Evolutionary conservation across 495 filamentous ascomycete species (phyloP).

Genomic region (Talaromyces liani): DNA sequence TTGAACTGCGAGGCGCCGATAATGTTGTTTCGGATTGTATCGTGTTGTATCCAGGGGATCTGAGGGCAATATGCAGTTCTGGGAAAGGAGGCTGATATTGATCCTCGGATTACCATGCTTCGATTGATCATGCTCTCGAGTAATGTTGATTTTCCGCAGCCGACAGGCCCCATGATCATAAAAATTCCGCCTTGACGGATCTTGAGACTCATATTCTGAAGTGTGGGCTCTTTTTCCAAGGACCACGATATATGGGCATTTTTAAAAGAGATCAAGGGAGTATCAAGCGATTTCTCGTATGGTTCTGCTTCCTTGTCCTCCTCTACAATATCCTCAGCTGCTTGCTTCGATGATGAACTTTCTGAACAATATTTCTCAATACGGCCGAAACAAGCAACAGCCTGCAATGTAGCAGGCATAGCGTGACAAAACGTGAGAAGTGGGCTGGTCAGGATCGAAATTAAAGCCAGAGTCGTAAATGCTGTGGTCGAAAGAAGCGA

Average conservation of each 20-base stretch:
- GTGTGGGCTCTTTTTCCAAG: slow-evolving; percentile 10
- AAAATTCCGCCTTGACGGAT: slow-evolving; percentile 26
- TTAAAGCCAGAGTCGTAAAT: slow-evolving; percentile 55
- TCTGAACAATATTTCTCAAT: slow-evolving; percentile 51
- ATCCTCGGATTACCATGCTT: slow-evolving; percentile 16
- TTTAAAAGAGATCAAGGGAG: slow-evolving; percentile 16
- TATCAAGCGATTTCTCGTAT: slow-evolving; percentile 8
- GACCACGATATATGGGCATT: slow-evolving; percentile 9
- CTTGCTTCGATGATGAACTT: not conserved
- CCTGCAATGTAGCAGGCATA: slow-evolving; percentile 43
- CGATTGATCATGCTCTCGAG: slow-evolving; percentile 22
- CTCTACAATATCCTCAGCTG: not conserved
- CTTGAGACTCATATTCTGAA: slow-evolving; percentile 18
- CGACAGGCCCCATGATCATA: slow-evolving; percentile 31
- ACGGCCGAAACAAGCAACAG: slow-evolving; percentile 48
- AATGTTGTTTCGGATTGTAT: slow-evolving; percentile 33
- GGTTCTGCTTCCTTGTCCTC: not conserved
- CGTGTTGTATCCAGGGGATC: slow-evolving; percentile 32
- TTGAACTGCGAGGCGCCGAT: slow-evolving; percentile 16
- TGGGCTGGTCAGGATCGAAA: slow-evolving; percentile 50
- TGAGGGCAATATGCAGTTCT: slow-evolving; percentile 33
- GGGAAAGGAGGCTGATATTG: slow-evolving; percentile 1
- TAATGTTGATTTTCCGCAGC: slow-evolving; percentile 34
- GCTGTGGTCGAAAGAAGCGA: slow-evolving; percentile 39
- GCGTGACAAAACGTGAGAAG: slow-evolving; percentile 46